A percentile compares a stretch with the other conserved stretches of the same genome.
Conservation (phyloP, 495 filamentous ascomycete genomes). For the Cercophora scortea region DNA sequence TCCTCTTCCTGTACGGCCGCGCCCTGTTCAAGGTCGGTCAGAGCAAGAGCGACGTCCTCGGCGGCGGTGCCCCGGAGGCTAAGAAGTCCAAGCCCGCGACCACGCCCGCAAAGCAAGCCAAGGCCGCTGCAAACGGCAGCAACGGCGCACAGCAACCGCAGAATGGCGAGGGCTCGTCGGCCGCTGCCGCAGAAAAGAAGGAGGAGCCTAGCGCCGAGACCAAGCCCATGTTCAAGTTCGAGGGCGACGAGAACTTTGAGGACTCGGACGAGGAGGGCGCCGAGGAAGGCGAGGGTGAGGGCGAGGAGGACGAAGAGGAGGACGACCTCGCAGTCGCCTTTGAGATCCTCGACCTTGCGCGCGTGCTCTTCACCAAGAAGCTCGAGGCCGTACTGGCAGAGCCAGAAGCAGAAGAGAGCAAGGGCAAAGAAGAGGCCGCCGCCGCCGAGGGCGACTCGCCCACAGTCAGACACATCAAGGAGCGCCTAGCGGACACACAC, state of each 20-base stretch:
- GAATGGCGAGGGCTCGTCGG: slow-evolving; percentile 25
- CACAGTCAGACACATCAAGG: slow-evolving; percentile 57
- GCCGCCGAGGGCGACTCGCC: slow-evolving; percentile 45
- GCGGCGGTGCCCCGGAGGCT: slow-evolving; percentile 63
- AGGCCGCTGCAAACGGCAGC: slow-evolving; percentile 9
- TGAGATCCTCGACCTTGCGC: slow-evolving; percentile 84
- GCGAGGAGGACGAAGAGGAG: slow-evolving; percentile 64
- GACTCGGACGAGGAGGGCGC: slow-evolving; percentile 59
- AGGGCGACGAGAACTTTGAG: slow-evolving; percentile 88
- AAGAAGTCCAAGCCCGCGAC: slow-evolving; percentile 41
- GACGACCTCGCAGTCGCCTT: slow-evolving; percentile 88
- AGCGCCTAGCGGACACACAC: slow-evolving; percentile 82
- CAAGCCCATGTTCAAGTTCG: slow-evolving; percentile 84
- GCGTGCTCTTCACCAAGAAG: slow-evolving; percentile 61
- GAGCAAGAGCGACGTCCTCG: slow-evolving; percentile 88
- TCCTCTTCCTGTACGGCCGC: slow-evolving; percentile 89
- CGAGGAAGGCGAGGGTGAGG: slow-evolving; percentile 30
- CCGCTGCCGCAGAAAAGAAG: slow-evolving; percentile 26
- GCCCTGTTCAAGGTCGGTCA: slow-evolving; percentile 88
- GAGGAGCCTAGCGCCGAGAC: slow-evolving; percentile 27
- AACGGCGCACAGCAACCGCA: slow-evolving; percentile 11
- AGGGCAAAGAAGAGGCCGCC: slow-evolving; percentile 49
- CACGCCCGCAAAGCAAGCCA: slow-evolving; percentile 19
- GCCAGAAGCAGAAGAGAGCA: slow-evolving; percentile 35
- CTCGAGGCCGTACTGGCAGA: slow-evolving; percentile 31